phyloP scores from a whole-genome alignment of 805 yeast species.

The Yarrowia osloensis region DNA sequence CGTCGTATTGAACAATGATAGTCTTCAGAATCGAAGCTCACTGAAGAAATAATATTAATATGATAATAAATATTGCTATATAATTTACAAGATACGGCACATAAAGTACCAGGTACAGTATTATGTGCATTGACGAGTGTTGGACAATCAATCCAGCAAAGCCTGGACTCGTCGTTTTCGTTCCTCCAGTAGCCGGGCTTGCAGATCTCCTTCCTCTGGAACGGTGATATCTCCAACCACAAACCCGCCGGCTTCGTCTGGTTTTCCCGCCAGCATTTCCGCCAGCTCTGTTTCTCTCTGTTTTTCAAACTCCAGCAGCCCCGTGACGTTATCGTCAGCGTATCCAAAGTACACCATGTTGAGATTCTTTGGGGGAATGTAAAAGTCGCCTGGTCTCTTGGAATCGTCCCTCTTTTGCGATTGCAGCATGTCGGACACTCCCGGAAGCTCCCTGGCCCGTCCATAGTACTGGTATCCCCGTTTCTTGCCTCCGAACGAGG shows the following conservation, averaged over 20 bases:
- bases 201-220: neutral
- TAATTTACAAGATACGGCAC: neutral
- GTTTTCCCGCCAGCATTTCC: slow-evolving; percentile 12
- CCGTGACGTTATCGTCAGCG: slow-evolving; percentile 35
- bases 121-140: neutral
- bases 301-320: slow-evolving; percentile 14
- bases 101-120: neutral
- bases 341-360: slow-evolving; percentile 41
- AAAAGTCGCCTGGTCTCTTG: slow-evolving; percentile 31
- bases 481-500: slow-evolving; percentile 40
- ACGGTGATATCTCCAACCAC: slow-evolving; percentile 9
- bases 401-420: slow-evolving; percentile 39
- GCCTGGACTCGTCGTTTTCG: neutral
- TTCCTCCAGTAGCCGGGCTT: slow-evolving; percentile 1
- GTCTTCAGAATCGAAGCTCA: too few species aligned
- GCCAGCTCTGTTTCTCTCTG: neutral
- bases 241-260: neutral
- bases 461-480: slow-evolving; percentile 78
- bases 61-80: neutral
- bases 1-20: too few species aligned
- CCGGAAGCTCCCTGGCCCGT: slow-evolving; percentile 77
- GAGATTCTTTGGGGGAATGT: slow-evolving; percentile 33
- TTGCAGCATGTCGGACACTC: slow-evolving; percentile 55
- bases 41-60: too few species aligned
- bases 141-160: neutral